Evolutionary conservation across 495 filamentous ascomycete species (phyloP), one percentile per base, ranked within the genome.

Genomic region (Penicillium canariense): DNA sequence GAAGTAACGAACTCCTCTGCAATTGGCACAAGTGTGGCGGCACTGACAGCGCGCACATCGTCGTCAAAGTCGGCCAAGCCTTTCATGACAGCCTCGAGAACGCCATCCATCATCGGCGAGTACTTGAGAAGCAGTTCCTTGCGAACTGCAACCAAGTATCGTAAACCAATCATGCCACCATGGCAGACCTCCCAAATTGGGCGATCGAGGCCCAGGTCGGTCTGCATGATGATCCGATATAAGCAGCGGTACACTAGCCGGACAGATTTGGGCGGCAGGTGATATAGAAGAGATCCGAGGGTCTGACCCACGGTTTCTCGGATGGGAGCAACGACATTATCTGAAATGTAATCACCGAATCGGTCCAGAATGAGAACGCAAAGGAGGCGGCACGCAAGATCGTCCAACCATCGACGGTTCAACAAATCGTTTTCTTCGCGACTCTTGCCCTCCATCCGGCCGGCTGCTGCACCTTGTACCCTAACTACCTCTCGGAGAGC

Each of bases 301-400:
- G 91, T 91, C 70, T 98, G 94, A n/a, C 94, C 95, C 22, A 96
- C 89, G 0, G 94, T 96, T 72, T 98, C 94, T 56, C 94, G 80
- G 54, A 98, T 96, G 1, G 94, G 94, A 2, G 94, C 94, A 32
- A 98, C 90, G 5, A 94, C 95, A 50, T 89, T 97, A 68, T 98
- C 94, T 6, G 93, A 96, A 50, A 95, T 91, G 71, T 97, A 97
- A 68, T 98, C 94, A 43, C 91, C 96, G 62, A 98, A 98, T 45
- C 91, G 84, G 71, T 98, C 94, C 1, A 98, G 84, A 87, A 97
- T 97, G 56, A 97, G 87, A 46, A 97, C 91, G 68, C 90, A 96
- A 64, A 90, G 89, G 22, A 98, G 76, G 28, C 91, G 87, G 65
- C 93, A 97, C 14, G 92, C 90, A 32, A 97, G 77, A 61, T 98